Evolutionary conservation across 176 grass and related monocot species (phyloP), one percentile per base, ranked within the genome.

Genomic region (Phoenix dactylifera): DNA sequence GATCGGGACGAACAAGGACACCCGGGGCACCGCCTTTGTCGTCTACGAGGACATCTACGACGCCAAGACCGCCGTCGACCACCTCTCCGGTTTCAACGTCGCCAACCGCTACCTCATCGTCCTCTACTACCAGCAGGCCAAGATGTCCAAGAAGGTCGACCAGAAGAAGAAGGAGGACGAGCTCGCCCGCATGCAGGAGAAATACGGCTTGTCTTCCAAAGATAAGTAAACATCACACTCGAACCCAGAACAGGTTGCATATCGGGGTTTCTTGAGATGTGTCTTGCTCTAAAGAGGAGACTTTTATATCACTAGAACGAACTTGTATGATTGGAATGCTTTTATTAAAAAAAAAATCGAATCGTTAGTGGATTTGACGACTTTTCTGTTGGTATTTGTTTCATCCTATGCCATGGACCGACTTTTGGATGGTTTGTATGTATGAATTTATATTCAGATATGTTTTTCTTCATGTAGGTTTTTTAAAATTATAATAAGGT

Each of bases 31-130:
- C 1, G 93, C 93, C 22, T 98, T 88, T 84, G 87, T 98, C 49
- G 87, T 98, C 70, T 98, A 98, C 76, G 93, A 98, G 87, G 93
- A 98, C 58, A 98, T 98, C 72, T 98, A 98, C 78, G 93, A 98
- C 55, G 93, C 93, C 78, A 98, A 98, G 93, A 98, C 83, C 58
- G 93, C 93, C 63, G 93, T 98, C 39, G 93, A 98, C 78, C 93
- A 98, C 76, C 87, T 98, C 66, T 98, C 93, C 22, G 93, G 93
- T 23, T 98, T 98, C 93, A 98, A 98, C 77, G 93, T 98, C 57
- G 93, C 93, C 63, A 98, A 98, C 66, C 80, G 93, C 59, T 98
- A 98, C 79, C 84, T 98, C 64, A 98, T 98, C 76, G 93, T 98
- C 68, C 81, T 98, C 69, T 98, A 98, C 72, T 98, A 91, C 76